phyloP scores from a whole-genome alignment of 352 stramenopile species.

The Pythium utonaiense region DNA sequence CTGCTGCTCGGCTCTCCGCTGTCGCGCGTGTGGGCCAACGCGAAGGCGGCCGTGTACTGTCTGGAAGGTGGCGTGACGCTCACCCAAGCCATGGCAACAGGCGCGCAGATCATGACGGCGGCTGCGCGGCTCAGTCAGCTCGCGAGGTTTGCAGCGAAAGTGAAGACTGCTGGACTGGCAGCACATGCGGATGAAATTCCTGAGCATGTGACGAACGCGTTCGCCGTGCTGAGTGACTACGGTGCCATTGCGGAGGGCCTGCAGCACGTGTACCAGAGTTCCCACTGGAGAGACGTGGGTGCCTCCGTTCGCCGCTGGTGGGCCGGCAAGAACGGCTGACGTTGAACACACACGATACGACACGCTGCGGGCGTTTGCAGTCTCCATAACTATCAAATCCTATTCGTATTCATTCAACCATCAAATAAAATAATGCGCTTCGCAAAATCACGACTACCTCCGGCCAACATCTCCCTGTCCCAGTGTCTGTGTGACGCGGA shows the following conservation, averaged over 20 bases:
- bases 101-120: slow-evolving; percentile 51
- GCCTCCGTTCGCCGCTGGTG: slow-evolving; percentile 43
- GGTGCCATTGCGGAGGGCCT: slow-evolving; percentile 60
- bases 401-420: slow-evolving; percentile 8
- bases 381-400: slow-evolving; percentile 12
- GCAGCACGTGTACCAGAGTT: slow-evolving; percentile 44
- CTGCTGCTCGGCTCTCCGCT: slow-evolving; percentile 68
- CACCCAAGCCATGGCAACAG: slow-evolving; percentile 51
- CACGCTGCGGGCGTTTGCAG: too few species aligned
- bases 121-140: slow-evolving; percentile 46
- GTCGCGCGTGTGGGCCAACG: slow-evolving; percentile 67
- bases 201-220: slow-evolving; percentile 53
- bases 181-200: slow-evolving; percentile 54
- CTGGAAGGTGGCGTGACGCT: slow-evolving; percentile 64
- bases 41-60: slow-evolving; percentile 66
- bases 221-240: slow-evolving; percentile 53
- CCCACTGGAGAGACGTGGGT: slow-evolving; percentile 50
- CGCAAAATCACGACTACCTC: background rate
- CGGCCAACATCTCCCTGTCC: background rate
- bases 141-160: slow-evolving; percentile 39
- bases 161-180: slow-evolving; percentile 47
- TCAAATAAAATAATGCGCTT: slow-evolving; percentile 8
- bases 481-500: background rate
- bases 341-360: too few species aligned
- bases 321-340: slow-evolving; percentile 8